Evolutionary conservation across 768 basidiomycete species (phyloP).

Genomic region (Lactarius hengduanensis): DNA sequence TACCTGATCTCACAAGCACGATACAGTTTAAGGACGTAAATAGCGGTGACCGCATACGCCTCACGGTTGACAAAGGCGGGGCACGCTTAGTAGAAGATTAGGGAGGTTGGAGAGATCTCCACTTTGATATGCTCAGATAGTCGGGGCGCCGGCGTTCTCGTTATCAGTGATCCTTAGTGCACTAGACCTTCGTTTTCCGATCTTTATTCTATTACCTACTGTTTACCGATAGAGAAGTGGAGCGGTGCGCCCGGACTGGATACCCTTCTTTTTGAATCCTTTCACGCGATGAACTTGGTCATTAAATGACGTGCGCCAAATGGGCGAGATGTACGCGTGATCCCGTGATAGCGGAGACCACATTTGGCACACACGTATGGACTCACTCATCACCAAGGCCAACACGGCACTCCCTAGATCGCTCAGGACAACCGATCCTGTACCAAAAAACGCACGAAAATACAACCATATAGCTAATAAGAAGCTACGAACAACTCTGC

Average conservation of each 20-base stretch:
- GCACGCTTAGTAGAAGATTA: slow-evolving; percentile 36
- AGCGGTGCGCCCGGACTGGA: not conserved
- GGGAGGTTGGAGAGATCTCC: not conserved
- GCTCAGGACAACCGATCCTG: slow-evolving; percentile 50
- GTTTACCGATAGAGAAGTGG: not conserved
- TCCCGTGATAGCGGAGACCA: not conserved
- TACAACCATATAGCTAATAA: slow-evolving; percentile 68
- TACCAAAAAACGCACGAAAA: slow-evolving; percentile 46
- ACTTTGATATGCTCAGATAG: not conserved
- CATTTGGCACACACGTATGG: slow-evolving; percentile 1
- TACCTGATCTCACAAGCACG: slow-evolving; percentile 12
- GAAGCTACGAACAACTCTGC: slow-evolving; percentile 71
- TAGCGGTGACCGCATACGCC: slow-evolving; percentile 41
- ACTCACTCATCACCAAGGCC: slow-evolving; percentile 18
- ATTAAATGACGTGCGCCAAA: no score
- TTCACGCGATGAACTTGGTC: no score
- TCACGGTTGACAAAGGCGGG: slow-evolving; percentile 60
- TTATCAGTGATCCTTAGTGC: not conserved
- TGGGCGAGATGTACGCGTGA: not conserved
- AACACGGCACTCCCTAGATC: slow-evolving; percentile 67
- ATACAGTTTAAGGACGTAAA: slow-evolving; percentile 44
- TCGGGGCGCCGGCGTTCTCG: not conserved
- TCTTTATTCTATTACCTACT: not conserved
- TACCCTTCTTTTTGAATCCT: not conserved
- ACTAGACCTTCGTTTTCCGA: not conserved